Percentiles rank a stretch among this genome's conserved stretches.
These are phyloP conservation scores for Thuidium tamariscinum DNA, from an alignment of 225 moss, liverwort and hornwort genomes.

Conservation along the genomic window DNA sequence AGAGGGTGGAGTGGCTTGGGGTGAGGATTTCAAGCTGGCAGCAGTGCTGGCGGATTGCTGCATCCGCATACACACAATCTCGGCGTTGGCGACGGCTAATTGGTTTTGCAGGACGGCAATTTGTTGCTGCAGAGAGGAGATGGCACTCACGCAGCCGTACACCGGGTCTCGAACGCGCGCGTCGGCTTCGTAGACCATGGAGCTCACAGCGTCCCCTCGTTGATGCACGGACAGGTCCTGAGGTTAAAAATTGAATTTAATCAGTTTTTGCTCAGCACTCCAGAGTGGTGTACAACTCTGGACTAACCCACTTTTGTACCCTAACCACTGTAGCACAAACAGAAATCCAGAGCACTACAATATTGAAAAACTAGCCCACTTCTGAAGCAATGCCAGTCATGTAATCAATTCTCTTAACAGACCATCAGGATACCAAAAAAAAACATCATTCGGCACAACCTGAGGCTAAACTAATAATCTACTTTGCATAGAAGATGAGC, in stretches of 20 bases:
- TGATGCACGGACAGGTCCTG: slow-evolving; percentile 83
- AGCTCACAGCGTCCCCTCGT: slow-evolving; percentile 83
- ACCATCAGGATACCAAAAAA: not conserved
- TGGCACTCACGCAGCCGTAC: slow-evolving; percentile 87
- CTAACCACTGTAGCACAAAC: not conserved
- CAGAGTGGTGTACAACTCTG: not conserved
- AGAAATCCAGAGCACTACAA: not conserved
- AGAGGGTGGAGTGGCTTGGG: not conserved
- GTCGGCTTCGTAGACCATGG: slow-evolving; percentile 89
- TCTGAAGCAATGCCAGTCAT: not conserved
- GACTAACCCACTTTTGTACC: not conserved
- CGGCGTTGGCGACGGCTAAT: slow-evolving; percentile 64
- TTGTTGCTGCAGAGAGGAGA: slow-evolving; percentile 84
- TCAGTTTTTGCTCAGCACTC: not conserved
- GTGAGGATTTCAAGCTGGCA: slow-evolving; percentile 10
- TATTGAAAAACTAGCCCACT: not conserved
- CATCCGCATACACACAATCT: slow-evolving; percentile 71
- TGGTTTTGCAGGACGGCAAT: slow-evolving; percentile 69
- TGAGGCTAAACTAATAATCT: not conserved
- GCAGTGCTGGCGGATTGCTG: slow-evolving; percentile 37
- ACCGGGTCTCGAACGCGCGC: slow-evolving; percentile 91
- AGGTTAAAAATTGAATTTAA: not conserved
- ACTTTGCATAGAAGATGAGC: not conserved
- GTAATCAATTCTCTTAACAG: not conserved
- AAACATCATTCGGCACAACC: not conserved